These are phyloP conservation scores for Jimgerdemannia flammicorona DNA, from an alignment of 192 early-diverging fungal species.

Conservation along the genomic window DNA sequence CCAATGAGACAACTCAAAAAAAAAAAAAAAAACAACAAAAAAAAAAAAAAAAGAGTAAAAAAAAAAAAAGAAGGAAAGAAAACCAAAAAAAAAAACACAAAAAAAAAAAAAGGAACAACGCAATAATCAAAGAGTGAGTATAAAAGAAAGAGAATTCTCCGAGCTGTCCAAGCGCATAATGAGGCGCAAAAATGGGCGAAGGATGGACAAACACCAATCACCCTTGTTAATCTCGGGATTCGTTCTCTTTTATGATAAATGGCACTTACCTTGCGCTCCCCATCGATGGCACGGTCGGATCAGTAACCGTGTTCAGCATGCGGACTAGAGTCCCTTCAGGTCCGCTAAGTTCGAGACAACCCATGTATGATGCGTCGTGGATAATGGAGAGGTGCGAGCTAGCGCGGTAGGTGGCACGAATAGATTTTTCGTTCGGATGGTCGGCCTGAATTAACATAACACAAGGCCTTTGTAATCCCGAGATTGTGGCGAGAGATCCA, in stretches of 20 bases:
- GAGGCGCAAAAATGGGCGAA: neutral
- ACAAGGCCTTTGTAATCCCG: no score
- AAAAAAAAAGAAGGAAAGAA: neutral
- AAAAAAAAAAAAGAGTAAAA: neutral
- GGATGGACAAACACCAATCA: neutral
- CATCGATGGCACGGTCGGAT: slow-evolving; percentile 52
- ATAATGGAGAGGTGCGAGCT: slow-evolving; percentile 70
- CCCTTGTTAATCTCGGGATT: neutral
- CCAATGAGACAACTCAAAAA: neutral
- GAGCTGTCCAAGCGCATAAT: neutral
- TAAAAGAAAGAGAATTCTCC: neutral
- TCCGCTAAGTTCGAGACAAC: slow-evolving; percentile 71
- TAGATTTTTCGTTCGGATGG: slow-evolving; percentile 84
- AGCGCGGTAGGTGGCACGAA: slow-evolving; percentile 70
- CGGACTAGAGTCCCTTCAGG: slow-evolving; percentile 34
- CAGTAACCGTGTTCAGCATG: slow-evolving; percentile 52
- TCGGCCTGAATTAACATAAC: slow-evolving; percentile 47
- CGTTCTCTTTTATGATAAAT: slow-evolving; percentile 10
- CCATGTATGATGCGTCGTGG: slow-evolving; percentile 83
- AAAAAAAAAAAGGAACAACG: neutral
- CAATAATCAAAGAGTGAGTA: neutral
- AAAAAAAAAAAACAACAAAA: neutral
- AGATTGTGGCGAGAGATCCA: neutral
- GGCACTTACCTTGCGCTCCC: slow-evolving; percentile 25
- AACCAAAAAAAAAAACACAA: neutral